Percentiles rank a stretch among this genome's conserved stretches.
Evolutionary conservation across 2,329 filamentous ascomycete genomes (phyloP).

Genomic region (Colletotrichum truncatum): DNA sequence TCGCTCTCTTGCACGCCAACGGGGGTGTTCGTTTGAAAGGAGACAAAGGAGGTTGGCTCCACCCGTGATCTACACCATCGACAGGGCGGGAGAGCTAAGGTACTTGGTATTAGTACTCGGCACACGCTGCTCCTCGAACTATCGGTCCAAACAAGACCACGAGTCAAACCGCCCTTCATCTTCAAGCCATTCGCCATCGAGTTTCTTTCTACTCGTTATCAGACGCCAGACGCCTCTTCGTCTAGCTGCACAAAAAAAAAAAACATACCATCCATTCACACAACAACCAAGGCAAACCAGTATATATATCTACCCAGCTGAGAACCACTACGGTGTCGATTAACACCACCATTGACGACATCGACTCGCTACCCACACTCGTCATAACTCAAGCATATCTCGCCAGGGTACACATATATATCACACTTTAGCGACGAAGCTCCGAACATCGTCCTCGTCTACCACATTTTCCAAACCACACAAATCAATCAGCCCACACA

Average conservation of each 20-base stretch:
- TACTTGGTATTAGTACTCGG: constrained; percentile 26
- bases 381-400: constrained; percentile 1
- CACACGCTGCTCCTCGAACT: constrained; percentile 16
- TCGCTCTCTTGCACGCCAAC: constrained; percentile 19
- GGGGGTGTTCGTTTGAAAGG: constrained; percentile 29
- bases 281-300: not conserved
- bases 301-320: not conserved
- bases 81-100: constrained; percentile 19
- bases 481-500: constrained; percentile 3
- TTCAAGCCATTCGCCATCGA: constrained; percentile 7
- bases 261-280: not conserved
- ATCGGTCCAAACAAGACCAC: constrained; percentile 13
- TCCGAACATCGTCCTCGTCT: not conserved
- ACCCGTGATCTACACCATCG: constrained; percentile 28
- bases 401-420: not conserved
- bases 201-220: not conserved
- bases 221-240: not conserved
- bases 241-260: not conserved
- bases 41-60: constrained; percentile 27
- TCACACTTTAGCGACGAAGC: not conserved
- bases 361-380: not conserved
- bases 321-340: not conserved
- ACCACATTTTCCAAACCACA: not conserved
- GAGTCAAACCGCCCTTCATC: constrained; percentile 11
- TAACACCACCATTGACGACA: constrained; percentile 17